Base-by-base conservation (phyloP, 2,329 filamentous ascomycete species). In the Aphanoascus verrucosus region DNA sequence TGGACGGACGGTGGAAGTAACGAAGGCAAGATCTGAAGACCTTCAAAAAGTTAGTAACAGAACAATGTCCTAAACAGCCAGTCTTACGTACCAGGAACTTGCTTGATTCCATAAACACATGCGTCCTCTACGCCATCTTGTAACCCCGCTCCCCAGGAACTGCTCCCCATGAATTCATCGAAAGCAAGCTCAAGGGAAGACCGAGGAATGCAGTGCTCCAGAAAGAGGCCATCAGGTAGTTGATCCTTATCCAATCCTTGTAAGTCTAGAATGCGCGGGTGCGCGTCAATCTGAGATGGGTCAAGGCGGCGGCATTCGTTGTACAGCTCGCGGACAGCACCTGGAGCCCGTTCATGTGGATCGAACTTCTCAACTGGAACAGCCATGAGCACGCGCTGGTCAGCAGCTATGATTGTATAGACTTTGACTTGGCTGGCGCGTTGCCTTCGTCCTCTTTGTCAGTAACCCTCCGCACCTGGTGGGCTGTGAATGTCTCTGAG, bases 301-400 rank as follows among this genome's bases (percentile, higher is more conserved):
- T 82, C 77, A 37, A 80, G 74, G 58, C 79, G 84, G 20, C 84
- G 81, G 61, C 84, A 88, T 41, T 72, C 72, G 67, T 95, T 95
- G 79, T 88, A 96, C 52, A 82, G 72, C 44, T 77, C 72, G 57
- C 83, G 82, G 59, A 96, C 74, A 48, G 74, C 68, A 11, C 83
- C 80, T 2, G 89, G 86, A 1, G 89, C 87, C 61, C 83, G 82
- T 67, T 88, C 82, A 66, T 91, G 81, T 28, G 89, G 84, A 68
- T 94, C 85, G 2, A 90, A 73, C 37, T 60, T 60, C 20, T 51
- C n/a, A 17, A 46, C 35, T 28, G 35, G 28, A 17, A n/a, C 12
- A 3, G 28, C 32, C 51, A 53, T 53, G 15, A 6, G 38, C 35
- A 23, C 35, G 5, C 15, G 17, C 14, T 32, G 31, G 14, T 14